Percentiles rank a stretch among this genome's conserved stretches.
These are phyloP conservation scores for Didymella pinodella DNA, from an alignment of 2,329 filamentous ascomycete genomes.

Conservation along the genomic window DNA sequence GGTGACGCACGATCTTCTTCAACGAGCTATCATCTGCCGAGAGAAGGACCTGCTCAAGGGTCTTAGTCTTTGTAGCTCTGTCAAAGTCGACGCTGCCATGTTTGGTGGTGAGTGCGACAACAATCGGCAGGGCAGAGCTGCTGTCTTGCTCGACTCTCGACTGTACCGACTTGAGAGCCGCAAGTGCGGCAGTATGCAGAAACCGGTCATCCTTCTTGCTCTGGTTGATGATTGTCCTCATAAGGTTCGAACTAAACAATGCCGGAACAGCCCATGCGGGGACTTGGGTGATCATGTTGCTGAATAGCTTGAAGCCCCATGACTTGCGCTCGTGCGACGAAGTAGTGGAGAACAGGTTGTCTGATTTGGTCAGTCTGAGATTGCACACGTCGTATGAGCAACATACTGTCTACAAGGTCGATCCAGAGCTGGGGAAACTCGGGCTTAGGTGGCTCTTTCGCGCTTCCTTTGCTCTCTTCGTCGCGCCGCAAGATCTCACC, in stretches of 20 bases:
- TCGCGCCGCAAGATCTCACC: conserved; percentile 44
- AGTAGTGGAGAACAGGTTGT: conserved; percentile 81
- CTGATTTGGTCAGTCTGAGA: conserved; percentile 54
- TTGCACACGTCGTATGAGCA: not conserved
- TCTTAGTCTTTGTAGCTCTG: conserved; percentile 83
- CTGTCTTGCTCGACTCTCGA: conserved; percentile 66
- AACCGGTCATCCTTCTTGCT: conserved; percentile 47
- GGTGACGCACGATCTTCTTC: conserved; percentile 61
- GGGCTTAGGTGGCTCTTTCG: conserved; percentile 46
- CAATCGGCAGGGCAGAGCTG: conserved; percentile 65
- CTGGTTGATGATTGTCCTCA: conserved; percentile 59
- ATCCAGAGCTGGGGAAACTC: conserved; percentile 83
- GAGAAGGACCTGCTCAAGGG: conserved; percentile 76
- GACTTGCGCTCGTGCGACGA: conserved; percentile 90
- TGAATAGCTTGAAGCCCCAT: conserved; percentile 88
- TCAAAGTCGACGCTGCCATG: conserved; percentile 83
- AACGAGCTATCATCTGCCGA: conserved; percentile 62
- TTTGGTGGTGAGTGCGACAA: conserved; percentile 73
- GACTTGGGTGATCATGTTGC: conserved; percentile 70
- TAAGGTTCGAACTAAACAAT: conserved; percentile 84
- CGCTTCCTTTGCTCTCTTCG: conserved; percentile 33
- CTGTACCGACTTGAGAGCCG: conserved; percentile 76
- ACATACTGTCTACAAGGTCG: conserved; percentile 82
- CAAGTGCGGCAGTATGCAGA: conserved; percentile 73
- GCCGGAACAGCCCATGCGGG: conserved; percentile 60